These are phyloP conservation scores for Cymbopogon flexuosus DNA, from an alignment of 202 grass and related monocot genomes.

Conservation along the genomic window DNA sequence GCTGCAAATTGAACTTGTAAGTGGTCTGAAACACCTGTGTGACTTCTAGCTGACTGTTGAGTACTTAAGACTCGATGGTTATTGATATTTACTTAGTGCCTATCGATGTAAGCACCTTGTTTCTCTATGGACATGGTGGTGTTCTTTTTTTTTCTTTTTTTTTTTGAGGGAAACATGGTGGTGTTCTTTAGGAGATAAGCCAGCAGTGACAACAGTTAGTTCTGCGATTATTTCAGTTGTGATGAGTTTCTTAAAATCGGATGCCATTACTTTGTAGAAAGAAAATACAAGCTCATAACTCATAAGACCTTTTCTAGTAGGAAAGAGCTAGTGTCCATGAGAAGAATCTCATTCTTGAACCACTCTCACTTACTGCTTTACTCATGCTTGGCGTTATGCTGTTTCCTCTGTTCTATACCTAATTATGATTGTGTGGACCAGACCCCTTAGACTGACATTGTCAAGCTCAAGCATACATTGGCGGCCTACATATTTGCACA, in stretches of 20 bases:
- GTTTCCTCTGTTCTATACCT: background rate
- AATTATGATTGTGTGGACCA: background rate
- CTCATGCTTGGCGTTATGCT: background rate
- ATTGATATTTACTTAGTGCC: background rate
- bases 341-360: slow-evolving; percentile 7
- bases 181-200: background rate
- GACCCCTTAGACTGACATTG: background rate
- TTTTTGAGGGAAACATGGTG: too few species aligned
- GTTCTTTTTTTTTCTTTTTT: too few species aligned
- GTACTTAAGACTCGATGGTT: background rate
- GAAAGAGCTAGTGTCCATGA: background rate
- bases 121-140: background rate
- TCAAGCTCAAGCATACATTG: slow-evolving; percentile 3
- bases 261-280: background rate
- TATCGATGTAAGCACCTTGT: background rate
- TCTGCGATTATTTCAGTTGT: background rate
- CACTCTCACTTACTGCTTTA: slow-evolving; percentile 18
- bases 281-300: background rate
- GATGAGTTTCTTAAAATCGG: background rate
- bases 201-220: background rate
- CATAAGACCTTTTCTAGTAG: background rate
- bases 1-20: slow-evolving; percentile 91
- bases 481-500: background rate
- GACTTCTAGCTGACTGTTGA: background rate
- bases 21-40: background rate